Percentiles rank a stretch among this genome's conserved stretches.
Conservation (phyloP, 2,329 filamentous ascomycete genomes). For the Aspergillus proliferans region DNA sequence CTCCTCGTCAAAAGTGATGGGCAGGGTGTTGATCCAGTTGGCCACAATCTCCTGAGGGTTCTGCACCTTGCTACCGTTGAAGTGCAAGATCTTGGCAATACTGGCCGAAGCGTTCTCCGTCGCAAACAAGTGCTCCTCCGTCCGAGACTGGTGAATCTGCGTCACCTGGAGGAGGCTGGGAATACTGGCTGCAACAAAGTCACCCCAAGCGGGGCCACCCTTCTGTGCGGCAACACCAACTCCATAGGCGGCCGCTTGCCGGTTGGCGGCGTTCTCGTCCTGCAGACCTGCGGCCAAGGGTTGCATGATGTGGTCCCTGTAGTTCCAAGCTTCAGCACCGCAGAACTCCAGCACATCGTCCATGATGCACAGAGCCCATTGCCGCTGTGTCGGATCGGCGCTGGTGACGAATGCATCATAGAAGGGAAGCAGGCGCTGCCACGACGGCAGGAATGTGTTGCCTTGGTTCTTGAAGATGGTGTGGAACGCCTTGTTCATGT, state of each 20-base stretch:
- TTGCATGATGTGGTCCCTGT: conserved; percentile 77
- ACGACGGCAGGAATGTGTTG: conserved; percentile 72
- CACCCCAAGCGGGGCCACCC: conserved; percentile 78
- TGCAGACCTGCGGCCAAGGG: conserved; percentile 81
- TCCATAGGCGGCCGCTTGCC: conserved; percentile 92
- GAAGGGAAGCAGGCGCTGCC: conserved; percentile 77
- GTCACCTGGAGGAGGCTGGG: conserved; percentile 80
- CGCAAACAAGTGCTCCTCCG: conserved; percentile 90
- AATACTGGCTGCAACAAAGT: conserved; percentile 75
- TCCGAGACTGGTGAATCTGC: conserved; percentile 71
- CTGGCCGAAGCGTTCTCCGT: conserved; percentile 96
- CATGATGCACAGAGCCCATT: conserved; percentile 99
- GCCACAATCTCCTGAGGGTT: conserved; percentile 69
- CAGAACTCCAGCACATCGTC: conserved; percentile 98
- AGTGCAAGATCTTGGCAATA: conserved; percentile 94
- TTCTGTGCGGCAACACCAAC: conserved; percentile 93
- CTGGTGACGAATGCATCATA: conserved; percentile 82
- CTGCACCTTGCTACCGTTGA: conserved; percentile 68
- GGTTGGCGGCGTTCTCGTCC: conserved; percentile 80
- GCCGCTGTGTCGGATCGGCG: conserved; percentile 78
- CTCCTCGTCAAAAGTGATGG: conserved; percentile 92
- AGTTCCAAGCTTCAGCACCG: conserved; percentile 78
- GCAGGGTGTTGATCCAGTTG: conserved; percentile 88
- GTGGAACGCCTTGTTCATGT: conserved; percentile 99
- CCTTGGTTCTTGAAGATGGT: conserved; percentile 98